These are phyloP conservation scores for Megacollybia marginata DNA, from an alignment of 768 basidiomycete genomes.

Conservation along the genomic window DNA sequence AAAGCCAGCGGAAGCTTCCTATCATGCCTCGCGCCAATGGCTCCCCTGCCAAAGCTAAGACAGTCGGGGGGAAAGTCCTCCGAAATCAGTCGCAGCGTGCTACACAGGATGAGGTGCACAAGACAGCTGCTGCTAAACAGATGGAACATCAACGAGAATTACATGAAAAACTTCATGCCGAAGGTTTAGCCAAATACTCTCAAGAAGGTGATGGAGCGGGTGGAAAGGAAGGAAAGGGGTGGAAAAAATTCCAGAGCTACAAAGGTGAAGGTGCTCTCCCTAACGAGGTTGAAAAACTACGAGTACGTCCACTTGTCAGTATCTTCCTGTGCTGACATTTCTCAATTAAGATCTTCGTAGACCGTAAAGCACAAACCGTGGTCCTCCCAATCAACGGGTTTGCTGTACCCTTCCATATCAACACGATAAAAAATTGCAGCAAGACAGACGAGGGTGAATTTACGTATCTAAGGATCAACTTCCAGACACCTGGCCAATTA, in stretches of 20 bases:
- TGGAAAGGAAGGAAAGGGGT: conserved; percentile 85
- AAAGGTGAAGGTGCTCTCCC: conserved; percentile 91
- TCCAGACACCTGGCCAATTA: conserved; percentile 96
- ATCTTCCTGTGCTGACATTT: background rate
- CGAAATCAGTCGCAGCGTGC: conserved; percentile 88
- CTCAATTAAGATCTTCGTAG: conserved; percentile 69
- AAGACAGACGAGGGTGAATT: conserved; percentile 96
- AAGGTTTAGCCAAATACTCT: conserved; percentile 78
- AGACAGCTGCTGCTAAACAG: conserved; percentile 69
- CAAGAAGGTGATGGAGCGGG: conserved; percentile 69
- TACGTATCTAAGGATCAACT: conserved; percentile 93
- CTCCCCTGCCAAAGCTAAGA: conserved; percentile 64
- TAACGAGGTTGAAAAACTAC: conserved; percentile 67
- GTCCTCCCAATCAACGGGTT: conserved; percentile 92
- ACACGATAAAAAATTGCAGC: conserved; percentile 95
- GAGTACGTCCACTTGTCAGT: conserved; percentile 41
- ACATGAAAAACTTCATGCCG: conserved; percentile 66
- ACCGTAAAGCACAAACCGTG: conserved; percentile 84
- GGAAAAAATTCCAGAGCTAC: conserved; percentile 96
- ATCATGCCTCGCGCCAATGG: conserved; percentile 52
- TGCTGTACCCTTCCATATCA: conserved; percentile 96
- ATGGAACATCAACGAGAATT: conserved; percentile 84
- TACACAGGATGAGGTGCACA: conserved; percentile 76
- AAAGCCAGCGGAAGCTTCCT: conserved; percentile 50
- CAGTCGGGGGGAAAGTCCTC: conserved; percentile 77